Conservation (phyloP, 164 flowering plant genomes). For the Hamamelis virginiana region DNA sequence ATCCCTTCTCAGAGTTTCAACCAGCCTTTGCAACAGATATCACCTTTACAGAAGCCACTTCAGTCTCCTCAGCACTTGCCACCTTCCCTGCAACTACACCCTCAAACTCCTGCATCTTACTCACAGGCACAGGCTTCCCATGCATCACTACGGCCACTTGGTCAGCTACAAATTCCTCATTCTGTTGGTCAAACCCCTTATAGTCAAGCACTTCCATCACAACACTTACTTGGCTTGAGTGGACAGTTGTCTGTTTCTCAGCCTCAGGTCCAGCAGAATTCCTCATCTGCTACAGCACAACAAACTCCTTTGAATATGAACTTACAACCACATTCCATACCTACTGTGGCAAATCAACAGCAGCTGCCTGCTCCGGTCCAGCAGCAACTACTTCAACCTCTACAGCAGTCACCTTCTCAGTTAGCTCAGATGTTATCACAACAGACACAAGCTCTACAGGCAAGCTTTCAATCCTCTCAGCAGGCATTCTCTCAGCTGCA, state of each 20-base stretch:
- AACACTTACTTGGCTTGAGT: slow-evolving; percentile 35
- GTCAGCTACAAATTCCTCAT: slow-evolving; percentile 41
- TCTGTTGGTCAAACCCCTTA: slow-evolving; percentile 41
- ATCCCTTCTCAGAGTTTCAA: slow-evolving; percentile 34
- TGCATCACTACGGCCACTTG: slow-evolving; percentile 31
- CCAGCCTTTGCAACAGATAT: slow-evolving; percentile 47
- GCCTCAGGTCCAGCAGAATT: slow-evolving; percentile 46
- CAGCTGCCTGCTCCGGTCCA: slow-evolving; percentile 42
- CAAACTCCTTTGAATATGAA: slow-evolving; percentile 33
- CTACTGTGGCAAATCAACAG: slow-evolving; percentile 37
- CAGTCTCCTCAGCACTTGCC: slow-evolving; percentile 65
- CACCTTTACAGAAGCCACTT: slow-evolving; percentile 62
- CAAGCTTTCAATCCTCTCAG: slow-evolving; percentile 84
- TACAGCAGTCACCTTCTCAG: slow-evolving; percentile 73
- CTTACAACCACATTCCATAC: slow-evolving; percentile 30
- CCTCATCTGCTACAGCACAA: slow-evolving; percentile 40
- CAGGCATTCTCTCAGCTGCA: slow-evolving; percentile 93
- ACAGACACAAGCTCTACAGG: slow-evolving; percentile 80
- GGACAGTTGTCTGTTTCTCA: slow-evolving; percentile 59
- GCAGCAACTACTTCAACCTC: slow-evolving; percentile 48
- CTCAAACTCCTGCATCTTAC: slow-evolving; percentile 39
- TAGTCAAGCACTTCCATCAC: slow-evolving; percentile 47
- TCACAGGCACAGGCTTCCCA: slow-evolving; percentile 44
- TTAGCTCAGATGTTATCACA: slow-evolving; percentile 78
- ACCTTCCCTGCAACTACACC: slow-evolving; percentile 50